Conservation (phyloP, 441 rosid species). For the Mallotus japonicus region DNA sequence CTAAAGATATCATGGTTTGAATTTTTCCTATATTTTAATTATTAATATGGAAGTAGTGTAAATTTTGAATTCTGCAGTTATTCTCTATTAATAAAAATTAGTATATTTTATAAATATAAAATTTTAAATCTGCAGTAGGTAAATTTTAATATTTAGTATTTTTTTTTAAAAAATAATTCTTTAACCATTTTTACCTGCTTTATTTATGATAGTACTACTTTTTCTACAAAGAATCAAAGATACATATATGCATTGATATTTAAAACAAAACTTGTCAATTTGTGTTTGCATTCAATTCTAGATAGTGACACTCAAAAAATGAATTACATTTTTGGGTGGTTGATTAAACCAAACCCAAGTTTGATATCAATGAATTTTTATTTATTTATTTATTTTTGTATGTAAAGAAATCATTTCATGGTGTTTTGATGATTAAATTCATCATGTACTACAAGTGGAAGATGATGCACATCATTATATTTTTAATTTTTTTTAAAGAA, state of each 20-base stretch:
- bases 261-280: constrained; percentile 7
- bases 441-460: not conserved
- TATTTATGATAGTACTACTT: not conserved
- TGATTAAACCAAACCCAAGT: not conserved
- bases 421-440: too few species aligned
- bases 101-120: too few species aligned
- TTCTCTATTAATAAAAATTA: too few species aligned
- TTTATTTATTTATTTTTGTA: too few species aligned
- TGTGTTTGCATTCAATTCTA: constrained; percentile 13
- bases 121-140: too few species aligned
- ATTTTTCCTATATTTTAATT: too few species aligned
- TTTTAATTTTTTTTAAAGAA: not conserved
- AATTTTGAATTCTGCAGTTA: too few species aligned
- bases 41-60: too few species aligned
- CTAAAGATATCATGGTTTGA: too few species aligned
- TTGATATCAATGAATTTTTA: not conserved
- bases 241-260: not conserved
- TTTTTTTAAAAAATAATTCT: too few species aligned
- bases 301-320: not conserved
- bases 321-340: not conserved
- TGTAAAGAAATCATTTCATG: too few species aligned
- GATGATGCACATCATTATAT: not conserved
- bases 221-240: not conserved
- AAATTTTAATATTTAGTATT: too few species aligned
- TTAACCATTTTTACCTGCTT: not conserved